Base-by-base conservation (phyloP, 148 eudicot genomes). In the Vaccinium macrocarpon region DNA sequence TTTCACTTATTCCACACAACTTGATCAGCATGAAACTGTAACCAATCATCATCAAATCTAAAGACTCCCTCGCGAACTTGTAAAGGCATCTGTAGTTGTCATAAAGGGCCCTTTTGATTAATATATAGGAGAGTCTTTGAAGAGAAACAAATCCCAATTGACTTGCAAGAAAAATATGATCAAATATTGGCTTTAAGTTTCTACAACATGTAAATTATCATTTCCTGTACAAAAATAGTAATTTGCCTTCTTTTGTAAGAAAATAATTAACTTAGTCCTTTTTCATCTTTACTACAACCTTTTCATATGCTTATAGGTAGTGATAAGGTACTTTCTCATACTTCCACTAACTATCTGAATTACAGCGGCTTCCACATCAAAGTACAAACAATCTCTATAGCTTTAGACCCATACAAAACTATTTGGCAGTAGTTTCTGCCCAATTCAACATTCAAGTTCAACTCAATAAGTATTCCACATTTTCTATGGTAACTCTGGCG, bases 131-230 rank as follows among this genome's bases (percentile, higher is more conserved):
- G 29, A 42, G 7, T 48, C 55, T 76, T 46, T 38, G 56, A 76
- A 46, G 27, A 76, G 79, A 76, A 75, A 76, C 79, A n/a, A 76
- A 76, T 76, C 27, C 12, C 11, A 15, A 14, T 35, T 38, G 76
- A 49, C 12, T 72, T 35, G 50, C 50, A 72, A 48, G 29, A 19
- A 76, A 76, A 19, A 49, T 8, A 21, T 64, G 4, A 13, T 12
- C 6, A 25, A 29, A 70, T 71, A 71, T 14, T 56, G 21, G 29
- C 75, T 18, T 32, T 71, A 32, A 70, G 16, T 70, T 70, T 70
- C 46, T 29, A 3, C 6, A 27, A 70, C 7, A 70, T 32, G 75
- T 70, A 0, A 18, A 70, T 29, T 14, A 70, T 14, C 42, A 29
- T 3, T 29, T 70, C 46, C 42, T 11, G 75, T 8, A 49, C 9